A percentile compares a stretch with the other conserved stretches of the same genome.
Conservation (phyloP, 2,329 filamentous ascomycete genomes). For the Gliomastix tumulicola region DNA sequence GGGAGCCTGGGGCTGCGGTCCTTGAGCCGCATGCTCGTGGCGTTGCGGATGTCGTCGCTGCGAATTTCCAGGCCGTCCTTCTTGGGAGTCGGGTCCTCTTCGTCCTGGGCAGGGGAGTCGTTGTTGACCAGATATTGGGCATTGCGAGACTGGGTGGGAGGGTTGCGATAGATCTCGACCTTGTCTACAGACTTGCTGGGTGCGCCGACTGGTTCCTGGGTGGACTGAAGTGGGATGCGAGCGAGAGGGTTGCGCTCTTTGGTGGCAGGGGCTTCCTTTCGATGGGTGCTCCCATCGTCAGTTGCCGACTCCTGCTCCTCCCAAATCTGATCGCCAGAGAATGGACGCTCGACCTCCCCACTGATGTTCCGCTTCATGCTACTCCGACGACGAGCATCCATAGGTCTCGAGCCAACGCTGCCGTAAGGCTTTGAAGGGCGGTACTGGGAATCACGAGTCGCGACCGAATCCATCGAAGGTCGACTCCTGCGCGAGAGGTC, state of each 20-base stretch:
- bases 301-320: slow-evolving; percentile 64
- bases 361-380: slow-evolving; percentile 65
- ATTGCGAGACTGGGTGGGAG: slow-evolving; percentile 76
- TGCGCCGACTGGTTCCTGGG: slow-evolving; percentile 26
- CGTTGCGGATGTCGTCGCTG: slow-evolving; percentile 79
- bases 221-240: slow-evolving; percentile 30
- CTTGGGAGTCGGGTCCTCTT: slow-evolving; percentile 41
- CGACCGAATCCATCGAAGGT: slow-evolving; percentile 14
- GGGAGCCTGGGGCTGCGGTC: slow-evolving; percentile 84
- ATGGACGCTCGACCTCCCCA: slow-evolving; percentile 58
- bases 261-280: slow-evolving; percentile 20
- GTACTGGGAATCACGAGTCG: slow-evolving; percentile 12
- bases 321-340: slow-evolving; percentile 77
- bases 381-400: slow-evolving; percentile 48
- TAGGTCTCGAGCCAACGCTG: slow-evolving; percentile 25
- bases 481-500: slow-evolving; percentile 23
- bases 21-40: slow-evolving; percentile 81
- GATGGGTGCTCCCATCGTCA: slow-evolving; percentile 1
- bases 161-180: slow-evolving; percentile 77
- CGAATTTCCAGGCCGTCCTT: slow-evolving; percentile 80
- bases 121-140: slow-evolving; percentile 69
- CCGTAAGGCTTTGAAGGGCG: slow-evolving; percentile 30
- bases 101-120: slow-evolving; percentile 9
- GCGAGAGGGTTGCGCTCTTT: slow-evolving; percentile 23
- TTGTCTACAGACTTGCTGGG: slow-evolving; percentile 35